Evolutionary conservation across 2,329 filamentous ascomycete genomes (phyloP), one percentile per base, ranked within the genome.

Genomic region (Delphinella strobiligena): DNA sequence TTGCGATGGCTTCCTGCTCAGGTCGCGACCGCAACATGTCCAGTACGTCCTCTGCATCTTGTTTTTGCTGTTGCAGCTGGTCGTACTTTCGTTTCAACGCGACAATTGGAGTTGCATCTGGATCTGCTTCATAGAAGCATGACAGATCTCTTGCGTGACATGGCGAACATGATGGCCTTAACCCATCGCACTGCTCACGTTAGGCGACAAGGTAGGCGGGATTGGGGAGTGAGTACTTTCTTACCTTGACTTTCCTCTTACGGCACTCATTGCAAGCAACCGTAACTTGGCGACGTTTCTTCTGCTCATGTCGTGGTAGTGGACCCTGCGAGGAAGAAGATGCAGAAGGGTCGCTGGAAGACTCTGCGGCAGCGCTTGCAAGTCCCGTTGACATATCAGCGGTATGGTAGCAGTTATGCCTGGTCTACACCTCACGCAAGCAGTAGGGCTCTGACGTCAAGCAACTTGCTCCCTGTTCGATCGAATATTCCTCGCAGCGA

Each of bases 81-180:
- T 37, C 34, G 16, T 24, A 29, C 15, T 37, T 37, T 18, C 34
- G 18, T 15, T 37, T 37, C 14, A 37, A 14, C 7, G 34, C 34
- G 11, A 37, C 19, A 29, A 37, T 37, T 12, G 34, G 34, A 9
- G 34, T 11, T 9, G 34, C 34, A 37, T 37, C 34, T 5, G 34
- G 34, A 14, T 37, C 34, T 14, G 34, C 34, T 5, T 29, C 19
- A 19, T 19, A 37, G 10, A 19, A n/a, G 19, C 34, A 37, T 15
- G 11, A 27, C 11, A 18, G 29, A 10, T 12, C 19, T 29, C 34
- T 14, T 14, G 18, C 19, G 19, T n/a, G 9, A 17, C 34, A 37
- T 9, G 18, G 34, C 12, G 9, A 10, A 15, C 34, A 37, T 5
- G 19, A 11, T 12, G 34, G 34, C n/a, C 34, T 24, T n/a, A 16